Evolutionary conservation across 768 basidiomycete genomes (phyloP).

Genomic region (Leccinum pellstonianum): DNA sequence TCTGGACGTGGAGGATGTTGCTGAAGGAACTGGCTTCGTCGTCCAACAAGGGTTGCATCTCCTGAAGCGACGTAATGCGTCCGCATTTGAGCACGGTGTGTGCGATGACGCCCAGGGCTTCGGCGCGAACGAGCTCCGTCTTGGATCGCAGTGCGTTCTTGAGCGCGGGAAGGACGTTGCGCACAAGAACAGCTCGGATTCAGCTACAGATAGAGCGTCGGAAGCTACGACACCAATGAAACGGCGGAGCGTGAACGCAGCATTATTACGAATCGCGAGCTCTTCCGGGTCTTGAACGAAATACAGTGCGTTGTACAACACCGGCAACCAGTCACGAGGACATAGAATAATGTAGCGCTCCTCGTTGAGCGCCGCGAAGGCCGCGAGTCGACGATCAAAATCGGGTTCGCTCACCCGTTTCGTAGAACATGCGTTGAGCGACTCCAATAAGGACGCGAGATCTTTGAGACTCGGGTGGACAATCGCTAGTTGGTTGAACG

Average conservation of each 20-base stretch:
- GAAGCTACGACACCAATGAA: slow-evolving; percentile 63
- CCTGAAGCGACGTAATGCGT: slow-evolving; percentile 58
- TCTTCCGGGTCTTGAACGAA: slow-evolving; percentile 90
- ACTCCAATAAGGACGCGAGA: slow-evolving; percentile 56
- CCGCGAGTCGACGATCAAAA: slow-evolving; percentile 79
- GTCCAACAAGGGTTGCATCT: slow-evolving; percentile 82
- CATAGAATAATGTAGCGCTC: slow-evolving; percentile 48
- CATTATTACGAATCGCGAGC: slow-evolving; percentile 79
- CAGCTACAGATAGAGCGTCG: slow-evolving; percentile 32
- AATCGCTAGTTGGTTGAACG: slow-evolving; percentile 55
- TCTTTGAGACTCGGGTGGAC: slow-evolving; percentile 41
- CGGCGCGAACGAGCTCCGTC: slow-evolving; percentile 82
- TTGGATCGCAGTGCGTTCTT: slow-evolving; percentile 78
- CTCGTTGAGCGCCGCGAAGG: slow-evolving; percentile 78
- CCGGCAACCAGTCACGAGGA: slow-evolving; percentile 69
- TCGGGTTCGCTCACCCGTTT: slow-evolving; percentile 89
- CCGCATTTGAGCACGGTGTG: slow-evolving; percentile 68
- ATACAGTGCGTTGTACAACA: slow-evolving; percentile 80
- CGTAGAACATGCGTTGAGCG: slow-evolving; percentile 82
- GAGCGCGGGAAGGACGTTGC: slow-evolving; percentile 70
- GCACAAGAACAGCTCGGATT: slow-evolving; percentile 58
- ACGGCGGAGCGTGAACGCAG: slow-evolving; percentile 70
- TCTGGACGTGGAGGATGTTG: slow-evolving; percentile 92
- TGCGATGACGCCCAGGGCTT: slow-evolving; percentile 76
- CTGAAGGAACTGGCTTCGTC: slow-evolving; percentile 96